Evolutionary conservation across 1,139 yeast genomes (phyloP), one percentile per base, ranked within the genome.

Genomic region (Blastobotrys aristatus): DNA sequence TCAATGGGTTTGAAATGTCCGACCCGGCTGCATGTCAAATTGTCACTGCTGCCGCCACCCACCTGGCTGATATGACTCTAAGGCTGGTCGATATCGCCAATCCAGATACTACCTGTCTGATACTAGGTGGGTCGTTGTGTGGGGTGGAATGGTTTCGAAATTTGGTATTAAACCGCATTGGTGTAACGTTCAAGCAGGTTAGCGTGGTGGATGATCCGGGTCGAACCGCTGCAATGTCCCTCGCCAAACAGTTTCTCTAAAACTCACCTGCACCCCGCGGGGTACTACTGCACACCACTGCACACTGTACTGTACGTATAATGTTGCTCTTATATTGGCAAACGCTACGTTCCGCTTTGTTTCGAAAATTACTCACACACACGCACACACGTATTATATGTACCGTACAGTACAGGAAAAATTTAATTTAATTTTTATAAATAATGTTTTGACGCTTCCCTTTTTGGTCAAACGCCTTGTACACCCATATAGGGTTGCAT

Each of bases 51-150:
- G 46, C 52, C 2, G 50, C 49, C 13, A 13, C 8, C 6, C 44
- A 47, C 21, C 18, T 50, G 37, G 38, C 44, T 1, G 16, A 29
- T 3, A 24, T 44, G 17, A 45, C 40, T 13, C 8, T 33, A 10
- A 26, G 24, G 20, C 21, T 20, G 36, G 20, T 44, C 3, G 31
- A 27, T 4, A 20, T 26, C 2, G 27, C 41, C 13, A 48, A 46
- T 24, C 48, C 50, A 4, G 4, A 24, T 5, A 8, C 17, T 3
- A 36, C 45, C 4, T 36, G 40, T 4, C 34, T 49, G 16, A 29
- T 49, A 22, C 30, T 43, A 3, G 41, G 50, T 20, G 52, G 52
- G 26, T 49, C 52, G 32, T 40, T 49, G 39, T 29, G 26, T 42
- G 21, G 33, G 4, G 33, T 42, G 21, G n/a, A 14, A 4, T 6